Percentiles rank a stretch among this genome's conserved stretches.
Evolutionary conservation across 305 asterid species (phyloP).

Genomic region (Nicotiana rustica): DNA sequence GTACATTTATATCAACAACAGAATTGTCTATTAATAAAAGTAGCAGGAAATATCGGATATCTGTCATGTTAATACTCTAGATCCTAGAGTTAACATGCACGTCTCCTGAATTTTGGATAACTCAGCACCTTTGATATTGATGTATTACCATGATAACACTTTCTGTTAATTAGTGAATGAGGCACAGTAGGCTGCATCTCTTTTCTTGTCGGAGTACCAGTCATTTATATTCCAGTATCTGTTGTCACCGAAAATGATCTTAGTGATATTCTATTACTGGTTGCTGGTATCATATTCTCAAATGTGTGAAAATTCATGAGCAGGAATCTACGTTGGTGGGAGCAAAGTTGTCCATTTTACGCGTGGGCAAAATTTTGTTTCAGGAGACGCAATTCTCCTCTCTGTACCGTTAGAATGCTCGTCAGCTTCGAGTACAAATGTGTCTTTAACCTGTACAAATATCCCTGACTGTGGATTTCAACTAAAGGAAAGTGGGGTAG

Average conservation of each 20-base stretch:
- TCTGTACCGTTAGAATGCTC: neutral
- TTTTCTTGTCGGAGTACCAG: neutral
- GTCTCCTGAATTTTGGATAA: neutral
- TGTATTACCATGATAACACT: slow-evolving; percentile 3
- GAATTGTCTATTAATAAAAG: neutral
- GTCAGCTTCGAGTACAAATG: slow-evolving; percentile 25
- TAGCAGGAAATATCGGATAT: neutral
- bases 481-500: slow-evolving; percentile 43
- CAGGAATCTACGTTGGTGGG: slow-evolving; percentile 51
- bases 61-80: neutral
- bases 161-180: neutral
- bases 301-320: slow-evolving; percentile 29
- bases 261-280: slow-evolving; percentile 1
- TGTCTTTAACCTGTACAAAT: slow-evolving; percentile 37
- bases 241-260: neutral
- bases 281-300: neutral
- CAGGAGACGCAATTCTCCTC: slow-evolving; percentile 23
- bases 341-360: slow-evolving; percentile 51
- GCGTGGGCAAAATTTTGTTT: slow-evolving; percentile 24
- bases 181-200: neutral
- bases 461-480: slow-evolving; percentile 48
- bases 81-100: neutral
- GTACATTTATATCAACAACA: neutral
- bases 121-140: neutral
- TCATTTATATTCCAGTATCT: neutral